Base-by-base conservation (phyloP, 306 rosid genomes). In the Abrus pulchellus region DNA sequence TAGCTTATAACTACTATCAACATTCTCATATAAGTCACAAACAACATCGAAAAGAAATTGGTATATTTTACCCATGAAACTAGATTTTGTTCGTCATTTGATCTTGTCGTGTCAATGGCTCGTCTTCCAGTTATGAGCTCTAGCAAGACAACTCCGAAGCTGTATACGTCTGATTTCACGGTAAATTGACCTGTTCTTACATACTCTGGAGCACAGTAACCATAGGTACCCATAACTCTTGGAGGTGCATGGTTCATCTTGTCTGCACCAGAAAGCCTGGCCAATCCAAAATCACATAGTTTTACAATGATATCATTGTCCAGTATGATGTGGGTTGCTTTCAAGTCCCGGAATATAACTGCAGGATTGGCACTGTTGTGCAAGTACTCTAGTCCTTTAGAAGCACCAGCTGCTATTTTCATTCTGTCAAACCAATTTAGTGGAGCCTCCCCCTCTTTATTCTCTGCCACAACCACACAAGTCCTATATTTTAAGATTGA, bases 71-170 rank as follows among this genome's bases (percentile, higher is more conserved):
- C 99, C 99, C 99, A 95, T 84, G 94, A 14, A 80, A 95, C 96
- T 9, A 95, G 83, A 74, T 95, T 95, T 78, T 95, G 99, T 87
- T 95, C 98, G 5, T 90, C 84, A 48, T 86, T 83, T 40, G 97
- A 85, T 45, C 75, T 91, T 13, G 92, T 84, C 20, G 97, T 93
- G 56, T 95, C 99, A 30, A 95, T 41, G 69, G 91, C 96, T 84
- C 93, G 88, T 60, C 99, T 83, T 44, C 99, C 99, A 2, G 98
- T 90, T 10, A 95, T 89, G 84, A 95, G 94, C 80, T 95, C 99
- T 0, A 95, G 85, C 62, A 95, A 76, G 43, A 93, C 82, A 32
- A 95, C 97, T 68, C 99, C 98, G 12, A 85, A 95, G 61, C 98
- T 92, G 75, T 93, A 95, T 1, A 95, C 94, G 64, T 95, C 99